These are phyloP conservation scores for Kuraishia hungarica DNA, from an alignment of 805 yeast genomes.

Conservation along the genomic window DNA sequence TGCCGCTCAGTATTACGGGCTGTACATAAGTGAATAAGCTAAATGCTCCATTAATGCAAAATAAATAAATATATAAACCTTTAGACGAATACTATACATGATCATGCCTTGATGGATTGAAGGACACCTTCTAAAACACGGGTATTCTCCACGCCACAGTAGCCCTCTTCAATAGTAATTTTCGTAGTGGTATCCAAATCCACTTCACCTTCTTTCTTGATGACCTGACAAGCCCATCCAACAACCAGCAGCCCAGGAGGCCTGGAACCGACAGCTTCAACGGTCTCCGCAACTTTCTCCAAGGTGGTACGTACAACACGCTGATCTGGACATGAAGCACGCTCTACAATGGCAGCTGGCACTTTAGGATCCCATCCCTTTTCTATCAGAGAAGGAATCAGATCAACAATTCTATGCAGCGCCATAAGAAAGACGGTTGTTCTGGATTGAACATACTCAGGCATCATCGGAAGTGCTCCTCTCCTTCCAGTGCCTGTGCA, in stretches of 20 bases:
- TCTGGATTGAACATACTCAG: constrained; percentile 61
- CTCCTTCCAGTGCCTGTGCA: constrained; percentile 93
- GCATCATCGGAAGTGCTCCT: constrained; percentile 73
- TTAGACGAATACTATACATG: not conserved
- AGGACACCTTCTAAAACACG: not conserved
- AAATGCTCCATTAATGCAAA: not conserved
- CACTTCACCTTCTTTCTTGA: constrained; percentile 17
- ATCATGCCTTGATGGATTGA: not conserved
- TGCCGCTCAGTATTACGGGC: too few species aligned
- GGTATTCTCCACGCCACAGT: constrained; percentile 4
- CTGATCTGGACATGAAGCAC: constrained; percentile 93
- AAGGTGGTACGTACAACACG: constrained; percentile 71
- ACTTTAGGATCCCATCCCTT: constrained; percentile 59
- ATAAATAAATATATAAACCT: too few species aligned
- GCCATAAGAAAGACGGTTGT: constrained; percentile 91
- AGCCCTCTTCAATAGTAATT: constrained; percentile 45
- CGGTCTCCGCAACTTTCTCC: constrained; percentile 58
- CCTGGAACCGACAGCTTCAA: constrained; percentile 70
- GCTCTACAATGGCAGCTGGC: constrained; percentile 81
- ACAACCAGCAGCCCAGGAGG: constrained; percentile 89
- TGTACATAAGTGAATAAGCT: too few species aligned
- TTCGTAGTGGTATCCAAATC: constrained; percentile 3
- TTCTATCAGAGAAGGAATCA: constrained; percentile 36
- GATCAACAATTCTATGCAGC: constrained; percentile 60
- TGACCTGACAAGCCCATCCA: constrained; percentile 67